Conservation (phyloP, 164 flowering plant genomes). For the Taxillus chinensis region DNA sequence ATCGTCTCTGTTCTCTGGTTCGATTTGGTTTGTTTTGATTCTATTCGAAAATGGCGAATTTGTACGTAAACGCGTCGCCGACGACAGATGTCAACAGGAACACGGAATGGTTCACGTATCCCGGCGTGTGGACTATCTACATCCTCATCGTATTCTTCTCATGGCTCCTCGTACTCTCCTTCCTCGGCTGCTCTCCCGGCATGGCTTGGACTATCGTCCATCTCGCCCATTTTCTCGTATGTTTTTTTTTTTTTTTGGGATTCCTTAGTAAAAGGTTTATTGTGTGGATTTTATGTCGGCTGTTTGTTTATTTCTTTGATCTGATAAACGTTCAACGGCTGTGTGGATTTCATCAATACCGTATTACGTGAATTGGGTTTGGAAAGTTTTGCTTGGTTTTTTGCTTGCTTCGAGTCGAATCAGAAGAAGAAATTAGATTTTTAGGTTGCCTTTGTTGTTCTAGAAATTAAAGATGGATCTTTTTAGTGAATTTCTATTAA, state of each 20-base stretch:
- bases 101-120: conserved; percentile 77
- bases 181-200: conserved; percentile 58
- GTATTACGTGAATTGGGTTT: neutral
- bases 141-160: conserved; percentile 55
- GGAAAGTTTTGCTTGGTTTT: neutral
- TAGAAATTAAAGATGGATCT: no score
- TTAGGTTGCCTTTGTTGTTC: no score
- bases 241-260: neutral
- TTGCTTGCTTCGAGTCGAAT: no score
- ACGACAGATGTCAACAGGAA: conserved; percentile 59
- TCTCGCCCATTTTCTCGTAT: conserved; percentile 50
- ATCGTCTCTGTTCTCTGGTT: no score
- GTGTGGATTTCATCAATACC: neutral
- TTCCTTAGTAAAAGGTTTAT: no score
- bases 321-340: neutral
- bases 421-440: no score
- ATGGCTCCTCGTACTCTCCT: conserved; percentile 49
- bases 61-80: conserved; percentile 42
- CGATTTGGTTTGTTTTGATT: no score
- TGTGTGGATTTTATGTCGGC: no score
- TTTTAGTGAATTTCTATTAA: no score
- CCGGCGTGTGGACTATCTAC: conserved; percentile 69
- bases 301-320: neutral
- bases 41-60: conserved; percentile 23
- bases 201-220: conserved; percentile 71